Evolutionary conservation across 2,329 filamentous ascomycete species (phyloP), one percentile per base, ranked within the genome.

Genomic region (Diaporthe helianthi): DNA sequence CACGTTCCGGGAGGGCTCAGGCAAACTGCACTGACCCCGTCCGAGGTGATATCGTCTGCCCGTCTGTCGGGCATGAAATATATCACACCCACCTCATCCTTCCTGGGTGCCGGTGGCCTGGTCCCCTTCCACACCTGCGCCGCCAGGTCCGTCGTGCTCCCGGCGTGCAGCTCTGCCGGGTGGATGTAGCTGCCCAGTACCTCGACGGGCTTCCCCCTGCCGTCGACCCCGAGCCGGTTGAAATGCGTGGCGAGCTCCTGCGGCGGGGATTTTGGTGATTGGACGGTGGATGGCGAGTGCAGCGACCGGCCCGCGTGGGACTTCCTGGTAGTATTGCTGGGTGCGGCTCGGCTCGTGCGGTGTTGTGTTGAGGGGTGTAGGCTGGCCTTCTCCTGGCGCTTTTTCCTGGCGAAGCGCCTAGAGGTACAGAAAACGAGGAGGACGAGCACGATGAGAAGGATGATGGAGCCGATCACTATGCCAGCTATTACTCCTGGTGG

Each of bases 401-500:
- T 71, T 19, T 38, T 66, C 54, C 67, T 65, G 17, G 69, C 69
- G 9, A 69, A 58, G 17, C 24, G 55, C 8, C 69, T 58, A 1
- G 69, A 71, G 22, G 52, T 67, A 55, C 69, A 71, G 67, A 71
- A 71, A 10, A 75, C 64, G 17, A 46, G 41, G 19, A 69, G 68
- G 31, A 60, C 67, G 13, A 75, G 19, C n/a, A 74, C 52, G 9
- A 74, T 29, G 22, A 38, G 72, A 17, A 65, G 65, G 9, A 72
- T 54, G 0, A 74, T 52, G 51, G 69, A 67, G 24, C 69, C 74
- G 24, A 76, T 64, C 3, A 74, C 73, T 29, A 77, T 76, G 44
- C 75, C 76, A 13, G 74, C 75, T 49, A 77, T 75, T 17, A 71
- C 73, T 8, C 76, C 76, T 47, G 58, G 29, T 65, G 67, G 26